Evolutionary conservation across 1,284 basidiomycete species (phyloP).

Genomic region (Omphalotus olearius): DNA sequence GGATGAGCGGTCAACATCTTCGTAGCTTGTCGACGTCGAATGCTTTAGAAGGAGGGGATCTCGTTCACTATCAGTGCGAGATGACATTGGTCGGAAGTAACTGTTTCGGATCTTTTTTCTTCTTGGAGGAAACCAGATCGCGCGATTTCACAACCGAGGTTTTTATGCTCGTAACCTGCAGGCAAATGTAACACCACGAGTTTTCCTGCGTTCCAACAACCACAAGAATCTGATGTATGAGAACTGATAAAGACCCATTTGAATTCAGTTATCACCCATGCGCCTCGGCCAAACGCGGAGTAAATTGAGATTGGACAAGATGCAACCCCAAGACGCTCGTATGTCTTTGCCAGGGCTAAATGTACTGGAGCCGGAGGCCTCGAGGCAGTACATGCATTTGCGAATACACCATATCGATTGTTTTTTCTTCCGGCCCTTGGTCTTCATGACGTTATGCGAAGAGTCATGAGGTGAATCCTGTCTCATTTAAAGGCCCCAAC

Average conservation of each 20-base stretch:
- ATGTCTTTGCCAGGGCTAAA: background rate
- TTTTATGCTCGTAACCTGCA: constrained; percentile 1
- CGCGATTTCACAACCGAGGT: background rate
- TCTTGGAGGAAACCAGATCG: background rate
- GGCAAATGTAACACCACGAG: background rate
- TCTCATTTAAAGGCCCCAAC: background rate
- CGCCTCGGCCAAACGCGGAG: background rate
- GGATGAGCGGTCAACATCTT: constrained; percentile 7
- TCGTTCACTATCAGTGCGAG: constrained; percentile 16
- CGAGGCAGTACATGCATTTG: constrained; percentile 35
- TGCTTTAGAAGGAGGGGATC: constrained; percentile 22
- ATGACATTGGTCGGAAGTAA: background rate
- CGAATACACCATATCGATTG: background rate
- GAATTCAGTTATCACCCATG: no score
- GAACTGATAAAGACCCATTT: no score
- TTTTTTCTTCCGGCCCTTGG: background rate
- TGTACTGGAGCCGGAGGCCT: constrained; percentile 24
- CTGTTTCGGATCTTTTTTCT: background rate
- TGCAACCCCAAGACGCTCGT: no score
- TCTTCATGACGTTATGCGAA: constrained; percentile 2
- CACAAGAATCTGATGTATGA: no score
- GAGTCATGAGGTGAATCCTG: background rate
- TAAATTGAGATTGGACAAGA: no score
- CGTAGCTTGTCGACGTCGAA: constrained; percentile 3
- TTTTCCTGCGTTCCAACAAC: no score